phyloP scores from a whole-genome alignment of 768 basidiomycete species.

The Lentinus tigrinus region DNA sequence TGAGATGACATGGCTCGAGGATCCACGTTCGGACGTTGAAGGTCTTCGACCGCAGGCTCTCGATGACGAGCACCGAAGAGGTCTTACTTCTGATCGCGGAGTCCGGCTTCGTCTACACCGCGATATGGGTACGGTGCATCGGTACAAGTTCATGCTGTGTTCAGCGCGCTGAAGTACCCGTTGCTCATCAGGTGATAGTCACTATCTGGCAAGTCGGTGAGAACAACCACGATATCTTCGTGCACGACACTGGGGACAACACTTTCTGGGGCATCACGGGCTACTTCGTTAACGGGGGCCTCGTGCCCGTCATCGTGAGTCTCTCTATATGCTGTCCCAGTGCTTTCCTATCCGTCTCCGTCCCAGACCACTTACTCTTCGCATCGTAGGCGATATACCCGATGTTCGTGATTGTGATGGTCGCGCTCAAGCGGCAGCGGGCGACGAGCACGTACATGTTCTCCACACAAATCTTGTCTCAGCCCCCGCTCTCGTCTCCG shows the following conservation, averaged over 20 bases:
- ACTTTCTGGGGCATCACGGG: neutral
- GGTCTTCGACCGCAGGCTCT: neutral
- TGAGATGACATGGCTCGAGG: too few species aligned
- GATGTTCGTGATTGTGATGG: neutral
- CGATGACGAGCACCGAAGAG: neutral
- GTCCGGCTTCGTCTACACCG: neutral
- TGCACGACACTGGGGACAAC: neutral
- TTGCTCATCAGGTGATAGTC: neutral
- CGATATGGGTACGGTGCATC: neutral
- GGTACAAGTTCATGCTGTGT: neutral
- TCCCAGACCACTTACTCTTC: neutral
- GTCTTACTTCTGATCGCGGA: neutral
- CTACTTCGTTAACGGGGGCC: neutral
- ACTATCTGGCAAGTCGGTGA: neutral
- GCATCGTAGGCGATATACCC: slow-evolving; percentile 7
- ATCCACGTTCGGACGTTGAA: neutral
- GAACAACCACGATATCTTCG: neutral
- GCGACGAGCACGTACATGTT: neutral
- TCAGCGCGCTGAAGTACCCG: too few species aligned
- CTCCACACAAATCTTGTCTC: too few species aligned
- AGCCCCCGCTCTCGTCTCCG: too few species aligned
- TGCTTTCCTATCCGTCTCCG: neutral
- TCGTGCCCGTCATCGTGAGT: neutral
- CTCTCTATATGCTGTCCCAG: neutral
- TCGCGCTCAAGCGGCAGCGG: neutral